Evolutionary conservation across 2,329 filamentous ascomycete species (phyloP).

Genomic region (Trichoderma simmonsii): DNA sequence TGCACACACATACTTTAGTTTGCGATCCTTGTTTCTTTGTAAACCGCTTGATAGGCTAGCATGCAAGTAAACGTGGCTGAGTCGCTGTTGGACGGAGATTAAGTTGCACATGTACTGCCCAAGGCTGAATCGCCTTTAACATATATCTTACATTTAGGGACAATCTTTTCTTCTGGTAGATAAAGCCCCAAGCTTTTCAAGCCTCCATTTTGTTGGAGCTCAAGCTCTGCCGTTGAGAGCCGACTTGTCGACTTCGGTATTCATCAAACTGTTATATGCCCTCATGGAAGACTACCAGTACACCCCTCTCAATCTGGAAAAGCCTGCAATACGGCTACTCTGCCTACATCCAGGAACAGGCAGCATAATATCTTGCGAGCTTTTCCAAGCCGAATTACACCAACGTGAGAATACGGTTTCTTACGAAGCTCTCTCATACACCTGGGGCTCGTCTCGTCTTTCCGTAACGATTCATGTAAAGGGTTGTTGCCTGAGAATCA

Average conservation of each 20-base stretch:
- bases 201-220: background rate
- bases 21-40: no score
- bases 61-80: background rate
- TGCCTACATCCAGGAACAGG: background rate
- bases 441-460: background rate
- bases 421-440: slow-evolving; percentile 19
- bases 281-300: background rate
- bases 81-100: no score
- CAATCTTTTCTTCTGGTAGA: background rate
- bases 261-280: background rate
- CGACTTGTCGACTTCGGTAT: background rate
- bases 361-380: background rate
- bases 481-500: background rate
- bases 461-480: background rate
- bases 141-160: no score
- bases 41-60: no score
- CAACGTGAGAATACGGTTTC: background rate
- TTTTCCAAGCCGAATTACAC: background rate
- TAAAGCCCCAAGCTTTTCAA: no score
- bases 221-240: no score
- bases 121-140: background rate
- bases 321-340: background rate
- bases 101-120: background rate
- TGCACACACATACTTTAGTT: no score
- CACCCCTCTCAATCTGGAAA: background rate